phyloP scores from a whole-genome alignment of 805 yeast species.

The Wickerhamomyces sydowiorum region DNA sequence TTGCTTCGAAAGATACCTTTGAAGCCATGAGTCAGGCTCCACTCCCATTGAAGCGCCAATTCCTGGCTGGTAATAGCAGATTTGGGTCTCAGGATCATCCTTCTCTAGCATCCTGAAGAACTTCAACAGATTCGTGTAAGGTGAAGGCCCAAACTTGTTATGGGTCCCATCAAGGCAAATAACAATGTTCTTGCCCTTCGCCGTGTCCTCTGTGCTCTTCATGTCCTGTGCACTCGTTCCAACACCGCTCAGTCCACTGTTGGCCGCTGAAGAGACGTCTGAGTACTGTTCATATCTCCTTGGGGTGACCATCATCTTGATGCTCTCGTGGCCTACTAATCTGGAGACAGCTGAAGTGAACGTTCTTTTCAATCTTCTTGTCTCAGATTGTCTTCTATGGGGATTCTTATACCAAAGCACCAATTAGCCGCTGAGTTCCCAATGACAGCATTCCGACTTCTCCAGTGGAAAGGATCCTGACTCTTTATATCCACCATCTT shows the following conservation, averaged over 20 bases:
- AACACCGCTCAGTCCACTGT: neutral
- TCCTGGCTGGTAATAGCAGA: slow-evolving; percentile 67
- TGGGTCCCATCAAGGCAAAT: slow-evolving; percentile 63
- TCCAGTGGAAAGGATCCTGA: too few relatives aligned
- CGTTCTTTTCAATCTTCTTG: too few relatives aligned
- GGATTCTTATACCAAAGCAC: too few relatives aligned
- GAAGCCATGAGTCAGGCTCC: slow-evolving; percentile 23
- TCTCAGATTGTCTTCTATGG: too few relatives aligned
- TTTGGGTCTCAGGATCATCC: slow-evolving; percentile 31
- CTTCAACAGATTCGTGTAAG: slow-evolving; percentile 50
- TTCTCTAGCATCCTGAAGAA: slow-evolving; percentile 47
- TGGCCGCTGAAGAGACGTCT: neutral
- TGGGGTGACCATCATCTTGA: too few relatives aligned
- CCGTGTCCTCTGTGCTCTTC: neutral
- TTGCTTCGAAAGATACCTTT: slow-evolving; percentile 13
- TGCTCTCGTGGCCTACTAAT: too few relatives aligned
- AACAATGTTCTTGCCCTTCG: slow-evolving; percentile 37
- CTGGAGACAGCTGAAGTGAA: too few relatives aligned
- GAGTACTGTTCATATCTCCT: too few relatives aligned
- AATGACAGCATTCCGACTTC: too few relatives aligned
- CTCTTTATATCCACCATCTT: too few relatives aligned
- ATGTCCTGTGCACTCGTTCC: neutral
- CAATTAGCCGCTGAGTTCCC: too few relatives aligned
- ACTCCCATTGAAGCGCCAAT: slow-evolving; percentile 48
- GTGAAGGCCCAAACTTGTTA: slow-evolving; percentile 49